Evolutionary conservation across 257 asterid species (phyloP).

Genomic region (Nicotiana knightiana): DNA sequence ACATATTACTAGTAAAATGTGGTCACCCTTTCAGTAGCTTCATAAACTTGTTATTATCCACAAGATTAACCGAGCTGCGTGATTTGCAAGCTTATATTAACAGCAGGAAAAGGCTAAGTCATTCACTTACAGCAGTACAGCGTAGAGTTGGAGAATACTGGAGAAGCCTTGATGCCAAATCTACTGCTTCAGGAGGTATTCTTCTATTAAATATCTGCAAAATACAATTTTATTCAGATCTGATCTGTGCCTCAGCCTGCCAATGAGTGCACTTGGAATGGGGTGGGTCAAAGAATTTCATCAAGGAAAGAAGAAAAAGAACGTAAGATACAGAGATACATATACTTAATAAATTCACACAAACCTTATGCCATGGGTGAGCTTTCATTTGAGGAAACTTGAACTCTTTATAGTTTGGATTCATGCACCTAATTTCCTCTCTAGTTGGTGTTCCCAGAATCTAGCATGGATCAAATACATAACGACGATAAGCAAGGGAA

Average conservation of each 20-base stretch:
- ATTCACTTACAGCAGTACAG: slow-evolving; percentile 65
- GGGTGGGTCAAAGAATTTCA: not conserved
- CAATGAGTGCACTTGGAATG: not conserved
- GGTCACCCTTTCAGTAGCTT: not conserved
- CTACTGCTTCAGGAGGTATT: slow-evolving; percentile 80
- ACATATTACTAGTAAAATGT: not conserved
- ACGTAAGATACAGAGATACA: not conserved
- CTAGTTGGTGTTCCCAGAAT: slow-evolving; percentile 85
- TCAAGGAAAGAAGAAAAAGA: not conserved
- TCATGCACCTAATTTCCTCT: slow-evolving; percentile 92
- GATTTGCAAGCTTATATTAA: not conserved
- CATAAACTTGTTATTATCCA: not conserved
- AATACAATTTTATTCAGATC: not conserved
- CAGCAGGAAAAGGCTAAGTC: not conserved
- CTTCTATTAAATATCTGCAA: slow-evolving; percentile 69
- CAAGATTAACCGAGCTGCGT: not conserved
- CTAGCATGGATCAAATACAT: slow-evolving; percentile 26
- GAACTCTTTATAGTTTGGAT: slow-evolving; percentile 74
- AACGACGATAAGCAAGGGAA: not conserved
- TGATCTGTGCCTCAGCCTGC: not conserved
- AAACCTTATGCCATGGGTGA: slow-evolving; percentile 81
- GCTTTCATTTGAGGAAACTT: slow-evolving; percentile 82
- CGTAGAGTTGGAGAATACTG: slow-evolving; percentile 83
- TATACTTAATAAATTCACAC: not conserved
- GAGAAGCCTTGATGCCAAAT: slow-evolving; percentile 71